A percentile compares a stretch with the other conserved stretches of the same genome.
phyloP scores from a whole-genome alignment of 192 early-diverging fungal species.

The Backusella mclennaniae region DNA sequence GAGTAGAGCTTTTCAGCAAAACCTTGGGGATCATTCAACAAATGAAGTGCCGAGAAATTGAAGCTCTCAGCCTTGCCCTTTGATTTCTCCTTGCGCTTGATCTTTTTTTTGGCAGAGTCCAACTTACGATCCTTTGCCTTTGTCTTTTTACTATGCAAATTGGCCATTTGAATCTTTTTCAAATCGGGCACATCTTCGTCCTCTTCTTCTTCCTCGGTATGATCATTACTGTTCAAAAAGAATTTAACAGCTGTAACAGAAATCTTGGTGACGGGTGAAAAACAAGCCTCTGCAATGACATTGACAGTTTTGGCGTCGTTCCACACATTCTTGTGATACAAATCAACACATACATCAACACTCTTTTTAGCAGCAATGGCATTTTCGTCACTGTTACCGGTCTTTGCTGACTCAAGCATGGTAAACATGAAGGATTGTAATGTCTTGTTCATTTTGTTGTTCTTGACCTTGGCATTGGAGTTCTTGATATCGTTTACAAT shows the following conservation, averaged over 20 bases:
- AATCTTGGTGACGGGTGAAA: conserved; percentile 88
- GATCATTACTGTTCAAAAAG: conserved; percentile 82
- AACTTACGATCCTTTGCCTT: conserved; percentile 73
- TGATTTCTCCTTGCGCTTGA: conserved; percentile 67
- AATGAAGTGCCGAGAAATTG: conserved; percentile 92
- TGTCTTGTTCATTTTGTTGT: conserved; percentile 97
- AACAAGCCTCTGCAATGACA: conserved; percentile 95
- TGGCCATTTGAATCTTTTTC: conserved; percentile 72
- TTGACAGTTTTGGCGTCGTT: conserved; percentile 99
- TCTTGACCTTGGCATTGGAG: conserved; percentile 89
- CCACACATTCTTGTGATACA: conserved; percentile 97
- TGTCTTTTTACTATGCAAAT: conserved; percentile 84
- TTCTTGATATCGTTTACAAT: conserved; percentile 96
- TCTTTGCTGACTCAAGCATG: conserved; percentile 76
- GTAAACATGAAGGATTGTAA: conserved; percentile 98
- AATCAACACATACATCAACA: conserved; percentile 95
- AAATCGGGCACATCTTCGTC: conserved; percentile 69
- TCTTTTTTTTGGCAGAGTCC: conserved; percentile 72
- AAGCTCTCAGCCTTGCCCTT: conserved; percentile 70
- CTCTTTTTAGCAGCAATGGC: conserved; percentile 95
- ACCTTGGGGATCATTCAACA: conserved; percentile 97
- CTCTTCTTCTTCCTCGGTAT: conserved; percentile 70
- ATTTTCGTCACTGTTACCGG: conserved; percentile 64
- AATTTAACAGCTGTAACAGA: conserved; percentile 92
- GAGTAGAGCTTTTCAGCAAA: conserved; percentile 96